Percentiles rank a stretch among this genome's conserved stretches.
Evolutionary conservation across 495 filamentous ascomycete species (phyloP).

Genomic region (Penicillium bialowiezense): DNA sequence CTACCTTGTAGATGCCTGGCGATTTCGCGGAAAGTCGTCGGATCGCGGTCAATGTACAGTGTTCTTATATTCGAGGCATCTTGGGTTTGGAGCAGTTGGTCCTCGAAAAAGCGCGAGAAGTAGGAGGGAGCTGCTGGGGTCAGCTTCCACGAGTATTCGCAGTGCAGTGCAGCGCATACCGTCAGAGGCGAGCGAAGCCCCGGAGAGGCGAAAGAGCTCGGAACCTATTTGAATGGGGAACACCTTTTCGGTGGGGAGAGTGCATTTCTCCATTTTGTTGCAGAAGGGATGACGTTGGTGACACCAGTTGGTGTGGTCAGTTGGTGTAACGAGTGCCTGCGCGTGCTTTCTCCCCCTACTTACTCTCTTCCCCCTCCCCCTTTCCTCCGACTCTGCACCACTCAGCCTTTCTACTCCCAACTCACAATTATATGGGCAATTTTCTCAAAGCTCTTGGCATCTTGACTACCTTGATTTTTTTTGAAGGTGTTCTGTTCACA

Average conservation of each 20-base stretch:
- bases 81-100: slow-evolving; percentile 65
- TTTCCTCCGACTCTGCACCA: too few relatives aligned
- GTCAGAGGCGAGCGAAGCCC: slow-evolving; percentile 93
- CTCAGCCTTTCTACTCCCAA: too few relatives aligned
- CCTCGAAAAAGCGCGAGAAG: slow-evolving; percentile 91
- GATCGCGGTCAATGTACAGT: slow-evolving; percentile 94
- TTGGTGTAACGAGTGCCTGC: too few relatives aligned
- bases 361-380: too few relatives aligned
- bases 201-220: slow-evolving; percentile 86
- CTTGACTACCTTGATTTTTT: too few relatives aligned
- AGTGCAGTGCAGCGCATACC: slow-evolving; percentile 57
- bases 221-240: slow-evolving; percentile 95
- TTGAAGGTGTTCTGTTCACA: slow-evolving; percentile 16
- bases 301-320: too few relatives aligned
- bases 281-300: background rate
- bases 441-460: too few relatives aligned
- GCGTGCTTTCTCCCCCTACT: too few relatives aligned
- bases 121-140: slow-evolving; percentile 84
- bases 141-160: background rate
- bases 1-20: slow-evolving; percentile 82
- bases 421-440: too few relatives aligned
- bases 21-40: slow-evolving; percentile 84
- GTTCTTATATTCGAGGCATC: slow-evolving; percentile 59
- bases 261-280: slow-evolving; percentile 1
- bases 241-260: slow-evolving; percentile 60